Evolutionary conservation across 2,329 filamentous ascomycete genomes (phyloP).

Genomic region (Penicillium oxalicum): DNA sequence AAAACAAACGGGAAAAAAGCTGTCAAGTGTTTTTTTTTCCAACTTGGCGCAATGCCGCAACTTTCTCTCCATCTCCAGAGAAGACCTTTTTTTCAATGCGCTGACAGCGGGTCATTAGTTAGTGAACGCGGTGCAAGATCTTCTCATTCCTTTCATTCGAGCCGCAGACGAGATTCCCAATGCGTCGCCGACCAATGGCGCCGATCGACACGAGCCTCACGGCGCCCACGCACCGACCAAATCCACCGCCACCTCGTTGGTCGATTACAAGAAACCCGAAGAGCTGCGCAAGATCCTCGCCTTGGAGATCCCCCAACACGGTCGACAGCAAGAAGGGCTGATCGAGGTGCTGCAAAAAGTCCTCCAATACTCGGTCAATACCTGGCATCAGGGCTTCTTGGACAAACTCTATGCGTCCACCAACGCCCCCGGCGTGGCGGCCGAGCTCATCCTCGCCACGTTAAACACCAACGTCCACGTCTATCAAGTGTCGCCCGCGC

Average conservation of each 20-base stretch:
- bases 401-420: slow-evolving; percentile 93
- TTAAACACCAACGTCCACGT: slow-evolving; percentile 95
- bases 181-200: slow-evolving; percentile 15
- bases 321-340: slow-evolving; percentile 63
- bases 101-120: slow-evolving; percentile 20
- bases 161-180: slow-evolving; percentile 32
- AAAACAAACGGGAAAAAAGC: too few species aligned
- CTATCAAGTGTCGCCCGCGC: slow-evolving; percentile 84
- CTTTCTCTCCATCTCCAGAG: not conserved
- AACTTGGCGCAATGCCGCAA: not conserved
- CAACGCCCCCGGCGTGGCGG: slow-evolving; percentile 77
- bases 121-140: slow-evolving; percentile 37
- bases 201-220: slow-evolving; percentile 40
- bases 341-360: slow-evolving; percentile 64
- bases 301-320: slow-evolving; percentile 51
- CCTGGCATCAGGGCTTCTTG: slow-evolving; percentile 95
- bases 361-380: slow-evolving; percentile 85
- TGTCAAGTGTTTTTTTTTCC: too few species aligned
- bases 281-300: slow-evolving; percentile 52
- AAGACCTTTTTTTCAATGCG: too few species aligned
- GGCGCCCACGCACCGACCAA: slow-evolving; percentile 49
- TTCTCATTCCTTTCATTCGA: slow-evolving; percentile 42
- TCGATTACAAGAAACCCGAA: slow-evolving; percentile 57
- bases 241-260: slow-evolving; percentile 54
- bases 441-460: slow-evolving; percentile 75